Evolutionary conservation across 768 basidiomycete genomes (phyloP).

Genomic region (Suillus lakei): DNA sequence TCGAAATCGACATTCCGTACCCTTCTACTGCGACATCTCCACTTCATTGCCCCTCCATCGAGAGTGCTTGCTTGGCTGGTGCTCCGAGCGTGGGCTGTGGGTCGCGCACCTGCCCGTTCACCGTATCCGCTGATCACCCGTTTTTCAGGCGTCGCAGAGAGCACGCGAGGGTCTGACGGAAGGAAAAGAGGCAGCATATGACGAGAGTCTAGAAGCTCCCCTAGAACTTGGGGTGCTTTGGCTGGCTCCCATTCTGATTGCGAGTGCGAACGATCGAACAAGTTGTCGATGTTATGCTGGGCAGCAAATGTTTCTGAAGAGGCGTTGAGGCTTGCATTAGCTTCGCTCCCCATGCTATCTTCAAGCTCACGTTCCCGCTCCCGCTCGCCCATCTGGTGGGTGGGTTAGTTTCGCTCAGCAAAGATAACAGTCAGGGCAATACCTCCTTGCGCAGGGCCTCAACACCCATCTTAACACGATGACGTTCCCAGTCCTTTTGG

Average conservation of each 20-base stretch:
- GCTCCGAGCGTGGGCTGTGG: constrained; percentile 36
- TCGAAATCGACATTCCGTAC: constrained; percentile 65
- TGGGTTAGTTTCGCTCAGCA: constrained; percentile 8
- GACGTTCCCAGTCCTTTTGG: constrained; percentile 97
- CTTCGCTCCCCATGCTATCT: constrained; percentile 37
- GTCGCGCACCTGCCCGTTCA: constrained; percentile 17
- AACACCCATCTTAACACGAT: constrained; percentile 85
- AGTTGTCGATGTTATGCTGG: constrained; percentile 71
- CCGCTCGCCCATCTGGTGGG: constrained; percentile 63
- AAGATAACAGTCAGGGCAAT: constrained; percentile 15
- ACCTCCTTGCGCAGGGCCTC: constrained; percentile 87
- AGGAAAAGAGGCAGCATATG: constrained; percentile 90
- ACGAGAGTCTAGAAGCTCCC: constrained; percentile 90
- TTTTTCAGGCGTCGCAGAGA: constrained; percentile 70
- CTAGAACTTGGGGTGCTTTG: constrained; percentile 78
- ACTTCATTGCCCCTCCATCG: constrained; percentile 50
- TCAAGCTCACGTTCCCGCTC: constrained; percentile 67
- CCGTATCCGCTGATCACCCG: constrained; percentile 23
- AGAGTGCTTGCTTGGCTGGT: constrained; percentile 44
- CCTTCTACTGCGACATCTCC: constrained; percentile 62
- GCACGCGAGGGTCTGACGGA: constrained; percentile 78
- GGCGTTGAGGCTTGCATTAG: constrained; percentile 34
- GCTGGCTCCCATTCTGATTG: constrained; percentile 79
- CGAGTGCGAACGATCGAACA: constrained; percentile 74
- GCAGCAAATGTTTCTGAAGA: constrained; percentile 40